Base-by-base conservation (phyloP, 2,329 filamentous ascomycete genomes). In the Huntiella savannae region DNA sequence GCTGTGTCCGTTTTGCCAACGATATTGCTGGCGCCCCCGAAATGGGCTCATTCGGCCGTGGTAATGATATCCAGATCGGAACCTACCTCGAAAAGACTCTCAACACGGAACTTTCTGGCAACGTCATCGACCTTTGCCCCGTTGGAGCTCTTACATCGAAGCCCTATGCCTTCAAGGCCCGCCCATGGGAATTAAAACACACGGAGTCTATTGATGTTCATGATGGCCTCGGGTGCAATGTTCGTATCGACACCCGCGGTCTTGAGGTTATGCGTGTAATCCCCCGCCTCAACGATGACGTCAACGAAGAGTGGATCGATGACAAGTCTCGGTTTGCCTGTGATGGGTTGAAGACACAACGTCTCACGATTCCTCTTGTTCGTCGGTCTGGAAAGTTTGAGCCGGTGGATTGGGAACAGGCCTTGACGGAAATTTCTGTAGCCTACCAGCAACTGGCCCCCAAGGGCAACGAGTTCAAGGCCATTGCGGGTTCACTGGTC, bases 261-360 rank as follows among this genome's bases (percentile, higher is more conserved):
- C 70, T 95, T 53, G 87, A 96, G 66, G 88, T 98, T 44, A 94
- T 98, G 87, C 80, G 91, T 56, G 73, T 98, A 50, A 60, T 95
- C 12, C 91, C 91, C 50, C 77, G 91, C 56, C 71, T 98, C 51
- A 98, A 98, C 61, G 91, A 98, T 60, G 87, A 96, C 57, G 77
- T 98, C 56, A 98, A 98, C 63, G 91, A 98, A 68, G 91, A 98
- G 64, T 98, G 91, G 91, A 96, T 98, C 62, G 91, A 96, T 64
- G 91, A 98, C 69, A 98, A 96, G 73, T 79, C 85, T 36, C 78
- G 91, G 53, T 98, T 96, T 61, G 88, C 91, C 37, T 93, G 87
- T 61, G 91, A 98, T 61, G 91, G 91, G 43, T 71, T 98, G 54
- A 93, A 87, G 74, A 96, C 88, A 40, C 91, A 98, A 65, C 77